Conservation (phyloP, 2,329 filamentous ascomycete species). For the Chrysoporthe austroafricana region DNA sequence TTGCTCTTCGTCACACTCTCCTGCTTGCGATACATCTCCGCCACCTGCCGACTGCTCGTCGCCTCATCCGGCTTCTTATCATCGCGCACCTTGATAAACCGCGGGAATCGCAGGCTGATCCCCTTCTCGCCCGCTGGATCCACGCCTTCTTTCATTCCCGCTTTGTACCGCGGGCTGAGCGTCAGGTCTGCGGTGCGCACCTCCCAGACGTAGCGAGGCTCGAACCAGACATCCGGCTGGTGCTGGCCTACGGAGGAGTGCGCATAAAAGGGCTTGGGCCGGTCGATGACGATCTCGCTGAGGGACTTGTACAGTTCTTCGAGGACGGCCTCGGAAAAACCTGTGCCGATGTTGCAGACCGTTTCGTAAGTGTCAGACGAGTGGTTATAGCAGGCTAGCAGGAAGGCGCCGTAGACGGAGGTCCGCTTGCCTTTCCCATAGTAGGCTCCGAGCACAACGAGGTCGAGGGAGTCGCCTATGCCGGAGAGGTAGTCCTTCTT, state of each 20-base stretch:
- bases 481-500: constrained; percentile 98
- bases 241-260: constrained; percentile 85
- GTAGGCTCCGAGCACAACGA: constrained; percentile 95
- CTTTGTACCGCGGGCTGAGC: constrained; percentile 88
- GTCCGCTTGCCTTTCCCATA: constrained; percentile 94
- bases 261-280: constrained; percentile 90
- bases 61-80: constrained; percentile 96
- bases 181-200: constrained; percentile 96
- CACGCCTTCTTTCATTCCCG: constrained; percentile 81
- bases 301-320: constrained; percentile 81
- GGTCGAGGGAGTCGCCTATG: constrained; percentile 92
- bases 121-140: constrained; percentile 73
- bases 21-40: constrained; percentile 96
- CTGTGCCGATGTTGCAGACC: constrained; percentile 97
- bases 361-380: constrained; percentile 84
- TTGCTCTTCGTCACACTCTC: constrained; percentile 88
- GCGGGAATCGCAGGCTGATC: constrained; percentile 86
- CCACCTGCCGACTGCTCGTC: constrained; percentile 81
- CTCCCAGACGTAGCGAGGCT: constrained; percentile 94
- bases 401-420: constrained; percentile 92
- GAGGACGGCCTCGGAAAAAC: constrained; percentile 93
- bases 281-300: constrained; percentile 78
- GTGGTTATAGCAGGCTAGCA: constrained; percentile 91
- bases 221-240: constrained; percentile 98
- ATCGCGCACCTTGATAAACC: constrained; percentile 89